Evolutionary conservation across 1,139 yeast genomes (phyloP), one percentile per base, ranked within the genome.

Genomic region (Kluyveromyces sp.): DNA sequence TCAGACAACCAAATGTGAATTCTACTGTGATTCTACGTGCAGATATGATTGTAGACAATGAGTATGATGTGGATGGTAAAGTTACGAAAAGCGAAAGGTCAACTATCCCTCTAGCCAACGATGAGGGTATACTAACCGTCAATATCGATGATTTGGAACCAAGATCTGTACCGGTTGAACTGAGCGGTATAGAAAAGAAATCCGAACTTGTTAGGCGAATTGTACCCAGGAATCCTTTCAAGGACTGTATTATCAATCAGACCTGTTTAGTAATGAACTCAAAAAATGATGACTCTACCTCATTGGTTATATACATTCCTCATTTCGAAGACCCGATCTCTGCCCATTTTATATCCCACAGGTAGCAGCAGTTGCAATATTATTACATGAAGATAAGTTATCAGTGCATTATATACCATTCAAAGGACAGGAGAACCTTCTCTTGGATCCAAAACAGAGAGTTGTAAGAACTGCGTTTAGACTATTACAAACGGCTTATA

Each of bases 11-110:
- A 10, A 87, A 90, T 63, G 84, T 90, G 65, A 90, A 90, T 65
- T 90, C 97, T 6, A 85, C 97, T 0, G 94, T 88, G 31, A 84
- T 90, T 36, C 71, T 90, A 69, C 71, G 97, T 57, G 95, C 97
- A 0, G 97, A 90, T 64, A 79, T 90, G 29, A 65, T 89, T 41
- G 69, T 71, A 41, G 90, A 84, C 54, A 71, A 69, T 47, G 63
- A 61, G 2, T 78, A 70, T 57, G 72, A 68, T 65, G 5, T 70
- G 61, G 21, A 63, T 75, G 44, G 70, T 69, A 37, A 67, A 50
- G 47, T 45, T 26, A 10, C 46, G 4, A 29, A 36, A 7, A 37
- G 41, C 2, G 43, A 45, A 15, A 42, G 48, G 31, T 50, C 48
- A 6, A 39, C 50, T 10, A 51, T 51, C 3, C 44, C 45, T 7